Conservation (phyloP, 768 basidiomycete species). For the Serendipita sp. region DNA sequence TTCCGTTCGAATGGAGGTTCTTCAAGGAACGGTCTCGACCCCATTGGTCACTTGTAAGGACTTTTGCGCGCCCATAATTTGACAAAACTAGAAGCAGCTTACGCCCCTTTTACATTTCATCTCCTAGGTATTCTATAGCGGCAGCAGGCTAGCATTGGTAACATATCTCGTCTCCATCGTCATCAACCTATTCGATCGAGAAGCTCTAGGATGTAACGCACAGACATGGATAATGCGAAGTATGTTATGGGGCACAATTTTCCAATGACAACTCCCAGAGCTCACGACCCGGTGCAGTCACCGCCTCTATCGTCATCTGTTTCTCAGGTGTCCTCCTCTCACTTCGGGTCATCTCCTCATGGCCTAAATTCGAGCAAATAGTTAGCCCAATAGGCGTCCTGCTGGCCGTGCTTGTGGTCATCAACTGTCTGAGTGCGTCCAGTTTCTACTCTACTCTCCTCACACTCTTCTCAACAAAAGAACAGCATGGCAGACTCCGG, state of each 20-base stretch:
- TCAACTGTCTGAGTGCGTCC: not conserved
- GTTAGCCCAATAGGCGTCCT: not conserved
- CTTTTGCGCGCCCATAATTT: not conserved
- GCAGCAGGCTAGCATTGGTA: not conserved
- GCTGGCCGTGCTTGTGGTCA: not conserved
- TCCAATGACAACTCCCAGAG: not conserved
- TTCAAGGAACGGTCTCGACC: not conserved
- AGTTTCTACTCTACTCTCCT: not conserved
- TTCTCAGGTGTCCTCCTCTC: not conserved
- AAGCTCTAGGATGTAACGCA: not conserved
- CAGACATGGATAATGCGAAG: not conserved
- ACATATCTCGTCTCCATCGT: not conserved
- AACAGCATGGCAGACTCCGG: constrained; percentile 3
- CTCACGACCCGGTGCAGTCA: not conserved
- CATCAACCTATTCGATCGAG: not conserved
- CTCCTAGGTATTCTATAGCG: not conserved
- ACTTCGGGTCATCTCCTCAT: not conserved
- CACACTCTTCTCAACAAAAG: too few relatives aligned
- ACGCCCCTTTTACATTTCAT: not conserved
- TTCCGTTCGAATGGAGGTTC: constrained; percentile 4
- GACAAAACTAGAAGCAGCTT: too few relatives aligned
- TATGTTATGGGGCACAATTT: not conserved
- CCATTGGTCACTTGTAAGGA: not conserved
- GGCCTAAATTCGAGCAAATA: not conserved
- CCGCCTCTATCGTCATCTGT: not conserved